phyloP scores from a whole-genome alignment of 164 flowering plant genomes.

The Akebia trifoliata region DNA sequence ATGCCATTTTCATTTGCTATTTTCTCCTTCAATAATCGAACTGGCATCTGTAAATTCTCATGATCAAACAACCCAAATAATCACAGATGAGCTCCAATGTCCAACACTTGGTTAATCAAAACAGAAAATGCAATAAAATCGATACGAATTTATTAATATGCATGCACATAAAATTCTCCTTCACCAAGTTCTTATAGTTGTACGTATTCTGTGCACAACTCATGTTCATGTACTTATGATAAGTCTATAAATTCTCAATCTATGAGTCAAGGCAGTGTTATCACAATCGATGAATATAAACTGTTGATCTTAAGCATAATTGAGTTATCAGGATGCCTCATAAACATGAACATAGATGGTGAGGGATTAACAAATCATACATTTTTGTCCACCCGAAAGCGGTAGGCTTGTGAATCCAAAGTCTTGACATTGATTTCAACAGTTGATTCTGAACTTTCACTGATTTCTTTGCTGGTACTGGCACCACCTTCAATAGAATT shows the following conservation, averaged over 20 bases:
- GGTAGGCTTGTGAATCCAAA: slow-evolving; percentile 71
- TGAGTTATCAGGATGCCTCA: background rate
- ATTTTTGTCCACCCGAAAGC: slow-evolving; percentile 62
- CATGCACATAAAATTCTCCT: too few species aligned
- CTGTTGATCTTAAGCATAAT: too few species aligned
- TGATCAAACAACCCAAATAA: background rate
- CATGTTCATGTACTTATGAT: too few species aligned
- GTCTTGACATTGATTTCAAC: slow-evolving; percentile 89
- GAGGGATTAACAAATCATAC: slow-evolving; percentile 28
- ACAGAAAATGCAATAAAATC: background rate
- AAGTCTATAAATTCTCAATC: too few species aligned
- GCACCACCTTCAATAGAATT: slow-evolving; percentile 43
- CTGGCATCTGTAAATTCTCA: slow-evolving; percentile 53
- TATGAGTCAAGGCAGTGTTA: too few species aligned
- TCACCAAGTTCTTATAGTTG: too few species aligned
- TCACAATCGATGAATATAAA: too few species aligned
- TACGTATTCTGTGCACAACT: too few species aligned
- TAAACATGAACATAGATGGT: background rate
- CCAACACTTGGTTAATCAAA: background rate
- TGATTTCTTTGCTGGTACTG: slow-evolving; percentile 36
- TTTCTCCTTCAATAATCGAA: slow-evolving; percentile 79
- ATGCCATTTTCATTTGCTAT: slow-evolving; percentile 63
- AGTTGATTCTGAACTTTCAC: slow-evolving; percentile 44
- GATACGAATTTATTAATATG: too few species aligned
- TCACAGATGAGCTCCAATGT: background rate